Conservation (phyloP, 768 basidiomycete species). For the Boletus rubescentipes region DNA sequence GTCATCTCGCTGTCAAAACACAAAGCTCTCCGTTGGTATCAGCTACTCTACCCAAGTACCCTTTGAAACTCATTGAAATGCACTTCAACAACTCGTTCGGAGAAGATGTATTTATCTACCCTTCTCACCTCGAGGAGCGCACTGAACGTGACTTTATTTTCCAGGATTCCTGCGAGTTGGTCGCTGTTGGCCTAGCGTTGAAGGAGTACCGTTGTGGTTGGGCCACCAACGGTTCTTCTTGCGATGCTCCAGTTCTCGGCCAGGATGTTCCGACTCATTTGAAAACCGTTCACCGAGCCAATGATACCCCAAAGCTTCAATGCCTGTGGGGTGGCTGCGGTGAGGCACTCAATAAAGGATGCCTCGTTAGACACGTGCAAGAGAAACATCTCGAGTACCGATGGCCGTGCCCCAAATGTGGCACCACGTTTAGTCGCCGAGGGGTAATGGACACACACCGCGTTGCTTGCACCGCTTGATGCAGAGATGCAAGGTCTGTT, state of each 20-base stretch:
- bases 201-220: slow-evolving; percentile 12
- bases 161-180: slow-evolving; percentile 13
- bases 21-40: background rate
- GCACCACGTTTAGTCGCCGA: slow-evolving; percentile 18
- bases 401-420: slow-evolving; percentile 26
- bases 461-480: slow-evolving; percentile 4
- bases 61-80: background rate
- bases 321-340: slow-evolving; percentile 22
- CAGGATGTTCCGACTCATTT: slow-evolving; percentile 18
- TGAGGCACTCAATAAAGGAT: slow-evolving; percentile 12
- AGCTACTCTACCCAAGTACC: background rate
- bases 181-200: background rate
- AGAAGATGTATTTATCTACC: slow-evolving; percentile 12
- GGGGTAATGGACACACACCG: slow-evolving; percentile 20
- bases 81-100: slow-evolving; percentile 7
- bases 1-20: background rate
- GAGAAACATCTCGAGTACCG: slow-evolving; percentile 22
- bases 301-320: background rate
- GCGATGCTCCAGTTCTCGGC: slow-evolving; percentile 11
- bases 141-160: background rate
- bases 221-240: slow-evolving; percentile 8
- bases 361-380: slow-evolving; percentile 23
- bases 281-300: slow-evolving; percentile 8
- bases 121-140: background rate
- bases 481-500: background rate